Evolutionary conservation across 768 basidiomycete genomes (phyloP).

Genomic region (Xerocomus potaroensis): DNA sequence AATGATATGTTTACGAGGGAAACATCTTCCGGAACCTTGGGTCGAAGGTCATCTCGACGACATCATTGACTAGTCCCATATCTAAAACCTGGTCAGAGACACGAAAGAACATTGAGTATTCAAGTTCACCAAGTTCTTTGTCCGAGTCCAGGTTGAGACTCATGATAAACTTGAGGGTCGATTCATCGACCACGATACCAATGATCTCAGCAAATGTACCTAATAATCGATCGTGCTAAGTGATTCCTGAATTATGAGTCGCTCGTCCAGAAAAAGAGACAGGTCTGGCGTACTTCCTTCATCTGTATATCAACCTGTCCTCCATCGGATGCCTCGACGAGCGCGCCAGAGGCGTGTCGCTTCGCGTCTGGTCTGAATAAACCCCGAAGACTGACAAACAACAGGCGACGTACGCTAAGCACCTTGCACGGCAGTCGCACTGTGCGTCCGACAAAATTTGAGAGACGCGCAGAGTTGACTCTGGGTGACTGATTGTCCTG

Average conservation of each 20-base stretch:
- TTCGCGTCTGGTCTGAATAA: slow-evolving; percentile 12
- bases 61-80: slow-evolving; percentile 57
- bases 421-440: slow-evolving; percentile 63
- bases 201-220: slow-evolving; percentile 65
- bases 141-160: slow-evolving; percentile 50
- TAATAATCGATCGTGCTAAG: slow-evolving; percentile 41
- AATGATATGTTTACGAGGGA: slow-evolving; percentile 16
- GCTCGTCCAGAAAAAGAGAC: not conserved
- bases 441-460: slow-evolving; percentile 46
- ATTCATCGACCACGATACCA: slow-evolving; percentile 52
- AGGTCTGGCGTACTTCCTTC: slow-evolving; percentile 33
- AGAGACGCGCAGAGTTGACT: slow-evolving; percentile 59
- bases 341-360: slow-evolving; percentile 41
- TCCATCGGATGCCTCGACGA: slow-evolving; percentile 65
- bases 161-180: slow-evolving; percentile 52
- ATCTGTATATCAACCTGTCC: slow-evolving; percentile 51
- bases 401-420: slow-evolving; percentile 39
- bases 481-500: slow-evolving; percentile 39
- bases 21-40: slow-evolving; percentile 53
- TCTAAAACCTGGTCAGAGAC: slow-evolving; percentile 35
- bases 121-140: slow-evolving; percentile 53
- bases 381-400: not conserved
- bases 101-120: not conserved
- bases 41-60: slow-evolving; percentile 58
- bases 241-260: not conserved